phyloP scores from a whole-genome alignment of 805 yeast species.

The Hanseniaspora taiwanica region DNA sequence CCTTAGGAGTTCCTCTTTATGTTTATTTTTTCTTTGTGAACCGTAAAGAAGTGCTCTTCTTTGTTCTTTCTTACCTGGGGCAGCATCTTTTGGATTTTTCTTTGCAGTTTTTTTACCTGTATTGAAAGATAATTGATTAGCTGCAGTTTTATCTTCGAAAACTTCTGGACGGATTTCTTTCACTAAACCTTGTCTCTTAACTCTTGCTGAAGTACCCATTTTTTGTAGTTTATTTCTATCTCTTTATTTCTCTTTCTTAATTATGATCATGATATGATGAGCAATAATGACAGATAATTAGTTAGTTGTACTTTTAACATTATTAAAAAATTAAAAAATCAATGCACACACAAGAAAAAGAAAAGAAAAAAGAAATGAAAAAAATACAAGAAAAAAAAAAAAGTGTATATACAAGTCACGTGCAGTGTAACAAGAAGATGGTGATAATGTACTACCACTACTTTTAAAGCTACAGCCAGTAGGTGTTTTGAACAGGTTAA shows the following conservation, averaged over 20 bases:
- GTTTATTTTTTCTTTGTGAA: conserved; percentile 34
- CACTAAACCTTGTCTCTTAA: conserved; percentile 35
- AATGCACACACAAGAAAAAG: too few relatives aligned
- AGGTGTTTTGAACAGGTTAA: too few relatives aligned
- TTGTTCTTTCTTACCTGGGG: conserved; percentile 44
- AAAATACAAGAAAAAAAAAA: neutral
- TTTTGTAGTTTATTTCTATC: too few relatives aligned
- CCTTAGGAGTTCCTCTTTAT: conserved; percentile 12
- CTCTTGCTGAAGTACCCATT: conserved; percentile 37
- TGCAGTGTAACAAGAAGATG: too few relatives aligned
- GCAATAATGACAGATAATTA: too few relatives aligned
- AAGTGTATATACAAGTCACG: neutral
- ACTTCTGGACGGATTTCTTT: conserved; percentile 56
- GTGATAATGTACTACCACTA: too few relatives aligned
- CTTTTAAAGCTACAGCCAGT: too few relatives aligned
- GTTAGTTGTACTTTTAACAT: too few relatives aligned
- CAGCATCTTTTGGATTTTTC: conserved; percentile 46
- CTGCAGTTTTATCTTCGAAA: conserved; percentile 49
- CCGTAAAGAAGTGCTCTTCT: conserved; percentile 57
- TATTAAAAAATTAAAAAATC: too few relatives aligned
- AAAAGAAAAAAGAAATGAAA: too few relatives aligned
- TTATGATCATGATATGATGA: too few relatives aligned
- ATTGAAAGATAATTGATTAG: conserved; percentile 43
- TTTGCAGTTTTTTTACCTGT: conserved; percentile 31
- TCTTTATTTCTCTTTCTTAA: too few relatives aligned